Percentiles rank a stretch among this genome's conserved stretches.
phyloP scores from a whole-genome alignment of 2,329 filamentous ascomycete genomes.

The Verticillium zaregamsianum region DNA sequence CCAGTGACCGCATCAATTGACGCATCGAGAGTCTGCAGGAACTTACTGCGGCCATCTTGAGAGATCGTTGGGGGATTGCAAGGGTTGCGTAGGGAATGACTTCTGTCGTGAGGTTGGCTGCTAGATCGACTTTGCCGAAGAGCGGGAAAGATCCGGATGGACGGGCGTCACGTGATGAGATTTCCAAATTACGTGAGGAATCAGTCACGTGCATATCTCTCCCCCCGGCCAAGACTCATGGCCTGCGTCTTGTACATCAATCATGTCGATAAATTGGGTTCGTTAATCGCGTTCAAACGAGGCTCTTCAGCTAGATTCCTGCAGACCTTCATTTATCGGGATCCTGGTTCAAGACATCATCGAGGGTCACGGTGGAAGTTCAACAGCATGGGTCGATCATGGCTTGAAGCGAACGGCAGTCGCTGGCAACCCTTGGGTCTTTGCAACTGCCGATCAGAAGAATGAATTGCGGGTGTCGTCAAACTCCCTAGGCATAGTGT shows the following conservation, averaged over 20 bases:
- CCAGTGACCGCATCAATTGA: slow-evolving; percentile 18
- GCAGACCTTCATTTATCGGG: too few species aligned
- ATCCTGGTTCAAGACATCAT: not conserved
- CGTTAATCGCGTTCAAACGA: not conserved
- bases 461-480: not conserved
- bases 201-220: not conserved
- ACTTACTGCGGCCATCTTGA: slow-evolving; percentile 70
- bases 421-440: not conserved
- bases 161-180: slow-evolving; percentile 25
- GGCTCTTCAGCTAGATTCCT: too few species aligned
- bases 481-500: slow-evolving; percentile 16
- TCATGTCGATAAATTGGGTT: not conserved
- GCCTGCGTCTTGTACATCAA: not conserved
- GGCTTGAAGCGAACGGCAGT: not conserved
- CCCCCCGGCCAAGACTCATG: not conserved
- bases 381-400: not conserved
- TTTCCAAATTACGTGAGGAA: not conserved
- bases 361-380: not conserved
- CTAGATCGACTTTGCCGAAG: slow-evolving; percentile 42
- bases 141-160: slow-evolving; percentile 22
- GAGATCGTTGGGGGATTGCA: slow-evolving; percentile 39
- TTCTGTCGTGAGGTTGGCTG: slow-evolving; percentile 39
- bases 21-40: not conserved
- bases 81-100: slow-evolving; percentile 42
- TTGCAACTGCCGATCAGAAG: not conserved